phyloP scores from a whole-genome alignment of 192 early-diverging fungal species.

The Backusella luteola region DNA sequence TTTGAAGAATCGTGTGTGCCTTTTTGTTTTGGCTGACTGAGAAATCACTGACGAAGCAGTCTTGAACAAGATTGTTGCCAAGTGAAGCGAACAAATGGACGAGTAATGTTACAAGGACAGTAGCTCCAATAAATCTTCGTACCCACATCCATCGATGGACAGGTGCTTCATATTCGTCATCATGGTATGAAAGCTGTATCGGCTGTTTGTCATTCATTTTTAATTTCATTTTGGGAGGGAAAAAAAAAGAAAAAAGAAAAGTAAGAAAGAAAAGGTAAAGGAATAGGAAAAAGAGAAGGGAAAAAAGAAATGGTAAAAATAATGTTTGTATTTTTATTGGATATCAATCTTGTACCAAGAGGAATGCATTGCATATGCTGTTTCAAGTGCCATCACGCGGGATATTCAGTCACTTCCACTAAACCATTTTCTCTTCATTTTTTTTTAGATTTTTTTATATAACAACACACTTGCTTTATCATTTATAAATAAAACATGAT shows the following conservation, averaged over 20 bases:
- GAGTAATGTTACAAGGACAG: not conserved
- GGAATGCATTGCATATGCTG: constrained; percentile 3
- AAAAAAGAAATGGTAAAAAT: not conserved
- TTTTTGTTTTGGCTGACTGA: not conserved
- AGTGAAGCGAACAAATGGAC: not conserved
- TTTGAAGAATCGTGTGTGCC: constrained; percentile 10
- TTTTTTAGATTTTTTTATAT: not conserved
- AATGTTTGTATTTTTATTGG: not conserved
- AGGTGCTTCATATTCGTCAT: not conserved
- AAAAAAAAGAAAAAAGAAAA: not conserved
- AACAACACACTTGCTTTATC: not conserved
- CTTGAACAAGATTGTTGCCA: not conserved
- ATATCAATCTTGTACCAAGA: not conserved
- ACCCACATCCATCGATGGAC: constrained; percentile 13
- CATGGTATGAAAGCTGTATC: not conserved
- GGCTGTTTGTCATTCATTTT: constrained; percentile 1
- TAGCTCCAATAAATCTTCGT: constrained; percentile 1
- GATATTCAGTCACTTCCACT: not conserved
- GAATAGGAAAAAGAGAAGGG: not conserved
- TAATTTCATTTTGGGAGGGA: not conserved
- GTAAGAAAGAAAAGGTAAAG: not conserved
- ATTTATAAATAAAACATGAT: too few species aligned
- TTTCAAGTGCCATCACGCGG: constrained; percentile 1
- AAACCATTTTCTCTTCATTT: not conserved
- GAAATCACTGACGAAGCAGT: not conserved